A percentile compares a stretch with the other conserved stretches of the same genome.
Evolutionary conservation across 2,329 filamentous ascomycete genomes (phyloP).

Genomic region (Paraphaeosphaeria minitans): DNA sequence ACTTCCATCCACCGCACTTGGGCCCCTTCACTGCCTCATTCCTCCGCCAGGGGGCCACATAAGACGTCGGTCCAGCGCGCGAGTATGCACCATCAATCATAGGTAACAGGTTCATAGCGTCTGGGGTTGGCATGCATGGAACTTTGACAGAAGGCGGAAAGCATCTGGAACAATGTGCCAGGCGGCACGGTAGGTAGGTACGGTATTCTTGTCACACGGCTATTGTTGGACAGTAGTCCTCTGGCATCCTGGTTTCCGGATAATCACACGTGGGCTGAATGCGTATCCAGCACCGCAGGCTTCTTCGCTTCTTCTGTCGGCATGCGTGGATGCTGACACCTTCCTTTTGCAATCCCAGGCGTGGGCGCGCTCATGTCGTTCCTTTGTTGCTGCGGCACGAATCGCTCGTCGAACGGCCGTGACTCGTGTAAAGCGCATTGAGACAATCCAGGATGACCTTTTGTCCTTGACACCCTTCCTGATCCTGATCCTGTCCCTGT

Average conservation of each 20-base stretch:
- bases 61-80: neutral
- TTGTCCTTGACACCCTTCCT: constrained; percentile 15
- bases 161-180: neutral
- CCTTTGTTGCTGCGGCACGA: neutral
- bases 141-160: neutral
- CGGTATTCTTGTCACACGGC: constrained; percentile 4
- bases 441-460: neutral
- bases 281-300: neutral
- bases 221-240: neutral
- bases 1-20: neutral
- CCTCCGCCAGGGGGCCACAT: neutral
- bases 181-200: neutral
- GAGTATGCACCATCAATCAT: neutral
- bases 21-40: neutral
- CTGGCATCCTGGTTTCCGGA: constrained; percentile 13
- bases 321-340: constrained; percentile 6
- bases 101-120: neutral
- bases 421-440: neutral
- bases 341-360: neutral
- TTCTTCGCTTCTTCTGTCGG: constrained; percentile 5
- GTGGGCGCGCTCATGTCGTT: neutral
- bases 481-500: constrained; percentile 24
- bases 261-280: constrained; percentile 15
- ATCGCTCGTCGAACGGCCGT: neutral
- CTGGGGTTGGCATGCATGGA: constrained; percentile 8